Evolutionary conservation across 176 grass and related monocot species (phyloP).

Genomic region (Oryza rufipogon): DNA sequence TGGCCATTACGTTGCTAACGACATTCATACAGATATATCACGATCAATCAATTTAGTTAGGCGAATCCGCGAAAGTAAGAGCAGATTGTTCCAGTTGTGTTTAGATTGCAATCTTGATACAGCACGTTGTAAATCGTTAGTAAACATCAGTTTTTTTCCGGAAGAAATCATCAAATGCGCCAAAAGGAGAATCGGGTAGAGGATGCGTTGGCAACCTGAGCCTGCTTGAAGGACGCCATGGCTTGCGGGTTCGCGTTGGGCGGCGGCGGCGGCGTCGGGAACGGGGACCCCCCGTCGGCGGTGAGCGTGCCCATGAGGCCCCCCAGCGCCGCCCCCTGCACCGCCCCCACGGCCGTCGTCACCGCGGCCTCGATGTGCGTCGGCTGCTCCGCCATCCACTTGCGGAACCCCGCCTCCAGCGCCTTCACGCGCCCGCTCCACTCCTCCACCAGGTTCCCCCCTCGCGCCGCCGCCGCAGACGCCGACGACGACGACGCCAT

Average conservation of each 20-base stretch:
- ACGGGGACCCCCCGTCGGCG: slow-evolving; percentile 50
- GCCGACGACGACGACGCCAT: slow-evolving; percentile 31
- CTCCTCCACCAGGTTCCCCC: slow-evolving; percentile 39
- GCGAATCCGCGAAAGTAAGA: not conserved
- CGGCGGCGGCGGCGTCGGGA: slow-evolving; percentile 46
- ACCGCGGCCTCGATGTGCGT: slow-evolving; percentile 68
- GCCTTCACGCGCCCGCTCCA: slow-evolving; percentile 43
- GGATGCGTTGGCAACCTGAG: slow-evolving; percentile 56
- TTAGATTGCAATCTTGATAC: not conserved
- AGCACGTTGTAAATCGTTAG: slow-evolving; percentile 8
- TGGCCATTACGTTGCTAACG: not conserved
- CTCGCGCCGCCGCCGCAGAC: slow-evolving; percentile 24
- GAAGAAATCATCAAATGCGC: not conserved
- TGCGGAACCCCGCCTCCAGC: slow-evolving; percentile 59
- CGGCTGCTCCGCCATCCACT: slow-evolving; percentile 79
- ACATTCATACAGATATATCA: not conserved
- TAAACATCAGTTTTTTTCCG: not conserved
- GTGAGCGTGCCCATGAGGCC: slow-evolving; percentile 66
- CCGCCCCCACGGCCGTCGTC: slow-evolving; percentile 55
- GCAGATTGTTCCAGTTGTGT: not conserved
- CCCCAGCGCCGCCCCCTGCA: slow-evolving; percentile 65
- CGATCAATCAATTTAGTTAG: not conserved
- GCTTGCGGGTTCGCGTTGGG: slow-evolving; percentile 59
- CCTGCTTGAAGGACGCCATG: slow-evolving; percentile 67
- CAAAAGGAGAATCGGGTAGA: not conserved